These are phyloP conservation scores for Boletales sp. DNA, from an alignment of 768 basidiomycete species.

Conservation along the genomic window DNA sequence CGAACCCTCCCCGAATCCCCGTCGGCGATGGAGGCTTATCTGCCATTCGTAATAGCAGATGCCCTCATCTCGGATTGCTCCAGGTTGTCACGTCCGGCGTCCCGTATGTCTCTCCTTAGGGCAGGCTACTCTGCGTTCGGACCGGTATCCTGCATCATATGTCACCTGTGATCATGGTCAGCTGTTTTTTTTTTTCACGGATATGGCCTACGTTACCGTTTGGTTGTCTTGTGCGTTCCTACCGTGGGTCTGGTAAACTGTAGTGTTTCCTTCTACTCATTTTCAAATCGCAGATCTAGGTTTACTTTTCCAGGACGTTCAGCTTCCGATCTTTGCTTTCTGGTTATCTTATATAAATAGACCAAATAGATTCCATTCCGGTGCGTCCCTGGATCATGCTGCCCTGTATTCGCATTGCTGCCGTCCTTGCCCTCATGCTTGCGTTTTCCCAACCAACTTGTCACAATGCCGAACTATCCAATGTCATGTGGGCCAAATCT, in stretches of 20 bases:
- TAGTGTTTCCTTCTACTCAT: too few species aligned
- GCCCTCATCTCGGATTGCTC: background rate
- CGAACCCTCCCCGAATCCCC: too few species aligned
- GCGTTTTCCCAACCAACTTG: background rate
- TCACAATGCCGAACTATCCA: background rate
- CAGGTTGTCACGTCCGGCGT: background rate
- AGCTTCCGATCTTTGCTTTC: background rate
- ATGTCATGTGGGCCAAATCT: background rate
- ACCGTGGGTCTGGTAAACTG: too few species aligned
- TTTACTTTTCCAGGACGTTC: background rate
- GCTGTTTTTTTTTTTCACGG: too few species aligned
- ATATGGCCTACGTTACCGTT: too few species aligned
- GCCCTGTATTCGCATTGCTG: background rate
- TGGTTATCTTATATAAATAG: background rate
- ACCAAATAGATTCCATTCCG: too few species aligned
- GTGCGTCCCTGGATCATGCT: background rate
- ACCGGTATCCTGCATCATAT: too few species aligned
- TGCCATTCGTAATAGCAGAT: background rate
- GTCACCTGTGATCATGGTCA: too few species aligned
- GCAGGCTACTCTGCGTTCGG: too few species aligned
- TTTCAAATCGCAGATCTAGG: too few species aligned
- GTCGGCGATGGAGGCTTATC: conserved; percentile 5
- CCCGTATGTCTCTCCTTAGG: background rate
- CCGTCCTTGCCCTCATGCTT: background rate
- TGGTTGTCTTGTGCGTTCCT: too few species aligned